Percentiles rank a stretch among this genome's conserved stretches.
Conservation (phyloP, 2,329 filamentous ascomycete genomes). For the Fusarium xyrophilum region DNA sequence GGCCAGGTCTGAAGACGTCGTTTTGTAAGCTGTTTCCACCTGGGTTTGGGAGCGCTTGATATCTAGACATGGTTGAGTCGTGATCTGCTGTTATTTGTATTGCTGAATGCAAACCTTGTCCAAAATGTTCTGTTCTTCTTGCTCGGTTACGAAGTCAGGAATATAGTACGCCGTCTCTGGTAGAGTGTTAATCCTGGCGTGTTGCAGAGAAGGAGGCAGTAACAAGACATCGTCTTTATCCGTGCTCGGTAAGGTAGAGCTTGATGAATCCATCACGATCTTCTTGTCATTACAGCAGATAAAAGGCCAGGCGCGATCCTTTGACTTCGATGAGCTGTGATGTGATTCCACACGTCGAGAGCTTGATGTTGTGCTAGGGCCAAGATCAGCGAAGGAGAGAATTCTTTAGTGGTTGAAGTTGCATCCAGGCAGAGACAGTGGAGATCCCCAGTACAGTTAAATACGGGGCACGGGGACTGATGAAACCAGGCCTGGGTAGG, state of each 20-base stretch:
- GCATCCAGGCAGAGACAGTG: constrained; percentile 2
- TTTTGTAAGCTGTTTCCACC: constrained; percentile 88
- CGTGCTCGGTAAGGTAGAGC: background rate
- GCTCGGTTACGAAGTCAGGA: constrained; percentile 77
- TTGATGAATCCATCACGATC: constrained; percentile 23
- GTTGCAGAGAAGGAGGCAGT: constrained; percentile 59
- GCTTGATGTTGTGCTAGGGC: constrained; percentile 21
- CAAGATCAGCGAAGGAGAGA: constrained; percentile 24
- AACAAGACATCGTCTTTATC: constrained; percentile 31
- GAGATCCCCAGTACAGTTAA: constrained; percentile 3
- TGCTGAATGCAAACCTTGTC: constrained; percentile 63
- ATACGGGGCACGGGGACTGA: constrained; percentile 14
- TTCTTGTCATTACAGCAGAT: background rate
- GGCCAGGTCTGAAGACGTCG: constrained; percentile 92
- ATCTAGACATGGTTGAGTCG: constrained; percentile 51
- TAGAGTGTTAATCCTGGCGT: constrained; percentile 60
- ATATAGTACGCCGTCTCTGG: constrained; percentile 81
- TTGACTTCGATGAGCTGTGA: constrained; percentile 10
- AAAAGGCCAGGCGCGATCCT: background rate
- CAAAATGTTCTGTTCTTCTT: constrained; percentile 76
- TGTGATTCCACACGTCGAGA: constrained; percentile 13
- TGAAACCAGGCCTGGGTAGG: constrained; percentile 1
- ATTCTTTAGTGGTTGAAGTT: constrained; percentile 23
- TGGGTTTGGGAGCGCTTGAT: constrained; percentile 70
- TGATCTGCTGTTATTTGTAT: background rate